Conservation (phyloP, 2,329 filamentous ascomycete genomes). For the Chrysoporthe cubensis region DNA sequence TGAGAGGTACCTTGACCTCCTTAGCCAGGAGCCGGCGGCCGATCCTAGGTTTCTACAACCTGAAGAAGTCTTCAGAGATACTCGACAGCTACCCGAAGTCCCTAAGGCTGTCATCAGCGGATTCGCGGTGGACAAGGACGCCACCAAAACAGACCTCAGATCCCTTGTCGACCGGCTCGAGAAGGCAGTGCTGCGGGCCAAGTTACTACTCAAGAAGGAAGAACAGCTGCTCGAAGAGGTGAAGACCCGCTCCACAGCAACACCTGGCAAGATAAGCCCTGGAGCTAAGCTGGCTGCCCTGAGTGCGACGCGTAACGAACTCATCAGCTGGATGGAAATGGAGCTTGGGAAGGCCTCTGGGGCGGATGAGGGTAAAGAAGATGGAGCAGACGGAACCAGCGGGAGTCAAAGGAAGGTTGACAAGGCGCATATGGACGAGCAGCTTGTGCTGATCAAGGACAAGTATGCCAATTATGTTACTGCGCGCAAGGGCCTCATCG, state of each 20-base stretch:
- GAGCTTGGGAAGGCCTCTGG: constrained; percentile 59
- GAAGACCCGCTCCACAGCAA: constrained; percentile 43
- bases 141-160: constrained; percentile 47
- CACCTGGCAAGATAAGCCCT: constrained; percentile 41
- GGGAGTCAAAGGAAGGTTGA: constrained; percentile 19
- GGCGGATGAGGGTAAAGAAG: constrained; percentile 32
- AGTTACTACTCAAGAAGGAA: constrained; percentile 59
- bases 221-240: constrained; percentile 57
- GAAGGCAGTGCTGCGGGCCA: constrained; percentile 61
- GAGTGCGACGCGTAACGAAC: constrained; percentile 58
- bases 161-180: constrained; percentile 57
- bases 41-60: constrained; percentile 54
- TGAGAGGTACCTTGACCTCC: constrained; percentile 53
- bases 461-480: constrained; percentile 60
- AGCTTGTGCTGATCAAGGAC: constrained; percentile 52
- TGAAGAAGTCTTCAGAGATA: constrained; percentile 50
- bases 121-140: constrained; percentile 48
- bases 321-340: constrained; percentile 68
- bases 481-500: constrained; percentile 52
- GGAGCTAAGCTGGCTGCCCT: constrained; percentile 56
- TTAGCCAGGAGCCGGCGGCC: constrained; percentile 57
- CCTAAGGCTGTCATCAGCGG: constrained; percentile 56
- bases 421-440: constrained; percentile 41
- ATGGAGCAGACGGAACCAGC: constrained; percentile 29
- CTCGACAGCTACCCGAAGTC: constrained; percentile 51